Evolutionary conservation across 2,329 filamentous ascomycete genomes (phyloP).

Genomic region (Diplodia seriata): DNA sequence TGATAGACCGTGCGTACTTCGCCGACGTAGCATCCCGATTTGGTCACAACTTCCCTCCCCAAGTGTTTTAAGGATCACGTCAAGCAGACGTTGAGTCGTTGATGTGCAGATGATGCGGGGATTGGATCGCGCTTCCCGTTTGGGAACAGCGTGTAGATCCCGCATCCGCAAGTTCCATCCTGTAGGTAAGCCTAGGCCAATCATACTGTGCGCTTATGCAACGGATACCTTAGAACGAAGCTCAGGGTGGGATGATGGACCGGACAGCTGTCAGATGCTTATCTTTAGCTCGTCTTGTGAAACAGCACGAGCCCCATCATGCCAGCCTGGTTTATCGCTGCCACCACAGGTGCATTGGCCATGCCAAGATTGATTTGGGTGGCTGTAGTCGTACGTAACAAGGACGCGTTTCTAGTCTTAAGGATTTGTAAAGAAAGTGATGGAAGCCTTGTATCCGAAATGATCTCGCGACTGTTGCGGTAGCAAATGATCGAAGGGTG

Average conservation of each 20-base stretch:
- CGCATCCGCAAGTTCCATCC: slow-evolving; percentile 3
- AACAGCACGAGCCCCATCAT: not conserved
- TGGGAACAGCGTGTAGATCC: slow-evolving; percentile 21
- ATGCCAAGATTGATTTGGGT: not conserved
- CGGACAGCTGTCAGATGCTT: slow-evolving; percentile 1
- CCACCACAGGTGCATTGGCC: not conserved
- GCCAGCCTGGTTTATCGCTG: slow-evolving; percentile 3
- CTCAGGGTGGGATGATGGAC: not conserved
- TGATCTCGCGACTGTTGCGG: not conserved
- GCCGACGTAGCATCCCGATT: not conserved
- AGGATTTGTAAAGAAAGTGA: not conserved
- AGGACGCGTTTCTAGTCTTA: not conserved
- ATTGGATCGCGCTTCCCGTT: slow-evolving; percentile 32
- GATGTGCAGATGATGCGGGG: slow-evolving; percentile 24
- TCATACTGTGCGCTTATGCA: slow-evolving; percentile 9
- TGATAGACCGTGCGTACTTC: not conserved
- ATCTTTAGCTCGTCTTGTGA: not conserved
- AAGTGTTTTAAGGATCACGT: not conserved
- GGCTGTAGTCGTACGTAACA: not conserved
- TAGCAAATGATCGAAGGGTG: too few species aligned
- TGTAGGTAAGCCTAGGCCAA: not conserved
- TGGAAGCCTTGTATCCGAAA: too few species aligned
- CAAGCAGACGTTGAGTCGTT: slow-evolving; percentile 1
- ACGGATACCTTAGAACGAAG: not conserved
- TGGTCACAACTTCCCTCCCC: slow-evolving; percentile 11